phyloP scores from a whole-genome alignment of 1,284 basidiomycete species.

The Trichosporon faecale region DNA sequence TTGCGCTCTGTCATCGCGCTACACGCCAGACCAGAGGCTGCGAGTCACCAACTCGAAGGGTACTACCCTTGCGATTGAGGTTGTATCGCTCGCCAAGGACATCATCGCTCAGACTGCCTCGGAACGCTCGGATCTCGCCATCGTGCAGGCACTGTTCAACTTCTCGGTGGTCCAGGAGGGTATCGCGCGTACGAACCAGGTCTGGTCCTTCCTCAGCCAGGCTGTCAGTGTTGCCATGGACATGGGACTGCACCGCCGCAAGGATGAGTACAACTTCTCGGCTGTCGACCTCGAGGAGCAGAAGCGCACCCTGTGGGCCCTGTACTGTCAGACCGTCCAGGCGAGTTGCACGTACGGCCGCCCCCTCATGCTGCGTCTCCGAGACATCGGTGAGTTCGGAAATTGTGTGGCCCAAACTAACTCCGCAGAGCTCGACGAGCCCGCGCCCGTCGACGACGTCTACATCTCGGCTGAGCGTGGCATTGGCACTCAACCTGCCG shows the following conservation, averaged over 20 bases:
- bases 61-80: constrained; percentile 19
- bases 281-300: constrained; percentile 37
- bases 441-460: constrained; percentile 35
- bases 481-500: constrained; percentile 33
- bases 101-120: constrained; percentile 23
- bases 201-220: constrained; percentile 34
- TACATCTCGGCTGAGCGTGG: constrained; percentile 34
- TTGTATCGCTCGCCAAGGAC: constrained; percentile 29
- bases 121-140: constrained; percentile 31
- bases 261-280: constrained; percentile 34
- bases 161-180: constrained; percentile 38
- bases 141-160: constrained; percentile 40
- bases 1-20: constrained; percentile 37
- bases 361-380: constrained; percentile 32
- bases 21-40: constrained; percentile 31
- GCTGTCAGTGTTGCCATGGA: constrained; percentile 37
- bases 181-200: constrained; percentile 30
- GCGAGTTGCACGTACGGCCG: constrained; percentile 39
- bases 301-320: constrained; percentile 38
- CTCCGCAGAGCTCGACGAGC: constrained; percentile 29
- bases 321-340: constrained; percentile 38
- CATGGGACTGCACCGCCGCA: constrained; percentile 35
- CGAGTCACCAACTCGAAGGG: constrained; percentile 19
- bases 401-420: background rate
- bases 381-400: constrained; percentile 28